A percentile compares a stretch with the other conserved stretches of the same genome.
These are phyloP conservation scores for Rutidosis leptorrhynchoides DNA, from an alignment of 129 eudicot species.

Conservation along the genomic window DNA sequence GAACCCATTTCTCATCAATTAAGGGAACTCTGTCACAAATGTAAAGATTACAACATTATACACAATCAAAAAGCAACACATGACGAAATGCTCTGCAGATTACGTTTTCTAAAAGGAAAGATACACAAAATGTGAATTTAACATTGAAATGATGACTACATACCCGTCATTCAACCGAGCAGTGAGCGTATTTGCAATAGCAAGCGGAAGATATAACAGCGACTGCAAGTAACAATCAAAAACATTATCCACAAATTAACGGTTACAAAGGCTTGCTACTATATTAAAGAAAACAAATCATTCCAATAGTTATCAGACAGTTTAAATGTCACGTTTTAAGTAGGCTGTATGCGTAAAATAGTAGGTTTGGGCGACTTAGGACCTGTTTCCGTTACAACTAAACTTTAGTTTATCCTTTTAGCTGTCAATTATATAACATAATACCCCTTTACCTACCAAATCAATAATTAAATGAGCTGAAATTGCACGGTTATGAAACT, in stretches of 20 bases:
- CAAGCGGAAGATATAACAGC: constrained; percentile 79
- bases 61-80: background rate
- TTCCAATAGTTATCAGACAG: no score
- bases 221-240: constrained; percentile 54
- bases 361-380: background rate
- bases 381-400: background rate
- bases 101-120: constrained; percentile 13
- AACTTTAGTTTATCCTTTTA: no score
- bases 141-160: constrained; percentile 27
- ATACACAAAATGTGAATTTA: constrained; percentile 4
- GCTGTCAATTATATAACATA: background rate
- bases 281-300: background rate
- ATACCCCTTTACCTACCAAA: background rate
- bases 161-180: constrained; percentile 93
- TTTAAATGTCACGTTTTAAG: no score
- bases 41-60: constrained; percentile 15
- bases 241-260: background rate
- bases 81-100: background rate
- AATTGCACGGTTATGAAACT: constrained; percentile 15
- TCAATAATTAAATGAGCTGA: background rate
- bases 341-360: no score
- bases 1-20: constrained; percentile 83
- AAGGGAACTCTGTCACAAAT: constrained; percentile 65
- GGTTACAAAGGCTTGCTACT: background rate
- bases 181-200: constrained; percentile 91